Percentiles rank a stretch among this genome's conserved stretches.
Evolutionary conservation across 208 protist genomes (phyloP).

Genomic region (Trypanosomatidae sp.): DNA sequence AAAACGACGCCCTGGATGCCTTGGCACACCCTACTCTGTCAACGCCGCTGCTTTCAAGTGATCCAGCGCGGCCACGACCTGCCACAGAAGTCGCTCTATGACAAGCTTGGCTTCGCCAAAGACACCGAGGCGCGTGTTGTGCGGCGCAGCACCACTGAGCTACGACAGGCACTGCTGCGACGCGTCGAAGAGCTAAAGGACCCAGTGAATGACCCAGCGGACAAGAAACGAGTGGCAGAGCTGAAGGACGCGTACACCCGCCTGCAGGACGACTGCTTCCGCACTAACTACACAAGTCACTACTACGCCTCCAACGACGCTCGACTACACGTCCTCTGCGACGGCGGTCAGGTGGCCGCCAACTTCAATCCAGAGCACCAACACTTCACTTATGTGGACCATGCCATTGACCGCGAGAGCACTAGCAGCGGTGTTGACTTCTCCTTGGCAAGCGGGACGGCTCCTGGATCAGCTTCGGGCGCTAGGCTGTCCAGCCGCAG

Average conservation of each 20-base stretch:
- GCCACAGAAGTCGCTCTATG: constrained; percentile 56
- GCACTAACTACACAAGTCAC: constrained; percentile 59
- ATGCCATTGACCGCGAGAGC: constrained; percentile 35
- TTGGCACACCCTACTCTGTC: background rate
- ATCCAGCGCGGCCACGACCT: constrained; percentile 79
- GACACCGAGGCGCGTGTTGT: constrained; percentile 59
- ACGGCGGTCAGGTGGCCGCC: constrained; percentile 69
- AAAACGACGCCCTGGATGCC: background rate
- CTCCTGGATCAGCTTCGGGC: background rate
- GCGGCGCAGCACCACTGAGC: constrained; percentile 58
- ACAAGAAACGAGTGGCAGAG: constrained; percentile 43
- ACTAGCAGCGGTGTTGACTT: background rate
- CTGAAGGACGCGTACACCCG: constrained; percentile 60
- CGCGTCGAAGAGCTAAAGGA: constrained; percentile 67
- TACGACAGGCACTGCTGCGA: constrained; percentile 58
- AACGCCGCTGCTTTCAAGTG: constrained; percentile 25
- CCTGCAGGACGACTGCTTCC: constrained; percentile 57
- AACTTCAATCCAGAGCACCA: constrained; percentile 87
- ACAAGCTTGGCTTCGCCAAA: constrained; percentile 65
- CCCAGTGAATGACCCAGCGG: constrained; percentile 42
- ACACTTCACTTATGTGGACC: constrained; percentile 67
- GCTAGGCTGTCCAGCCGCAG: background rate
- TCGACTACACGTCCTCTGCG: constrained; percentile 65
- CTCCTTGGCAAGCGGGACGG: background rate
- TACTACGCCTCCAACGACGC: constrained; percentile 80